Evolutionary conservation across 176 grass and related monocot genomes (phyloP).

Genomic region (Aegilops sharonensis): DNA sequence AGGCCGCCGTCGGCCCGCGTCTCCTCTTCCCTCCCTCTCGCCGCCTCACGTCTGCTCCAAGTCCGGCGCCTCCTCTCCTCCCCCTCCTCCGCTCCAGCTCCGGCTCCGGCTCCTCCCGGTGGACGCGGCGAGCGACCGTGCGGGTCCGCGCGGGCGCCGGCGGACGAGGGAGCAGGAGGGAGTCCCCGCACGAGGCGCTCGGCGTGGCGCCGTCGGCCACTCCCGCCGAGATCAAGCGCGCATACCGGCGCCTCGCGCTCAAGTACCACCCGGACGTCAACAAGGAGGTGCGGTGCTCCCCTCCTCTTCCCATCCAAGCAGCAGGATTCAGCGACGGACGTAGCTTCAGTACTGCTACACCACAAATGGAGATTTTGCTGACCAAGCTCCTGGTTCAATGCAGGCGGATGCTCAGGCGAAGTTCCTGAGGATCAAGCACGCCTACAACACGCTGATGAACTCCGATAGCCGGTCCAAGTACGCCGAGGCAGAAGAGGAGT

Average conservation of each 20-base stretch:
- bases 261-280: constrained; percentile 87
- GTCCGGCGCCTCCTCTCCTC: not conserved
- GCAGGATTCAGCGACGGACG: not conserved
- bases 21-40: not conserved
- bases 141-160: constrained; percentile 9
- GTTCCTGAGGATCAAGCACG: constrained; percentile 91
- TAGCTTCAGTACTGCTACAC: too few species aligned
- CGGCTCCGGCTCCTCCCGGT: not conserved
- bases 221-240: constrained; percentile 73
- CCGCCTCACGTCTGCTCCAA: not conserved
- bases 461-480: constrained; percentile 58
- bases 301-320: not conserved
- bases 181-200: constrained; percentile 72
- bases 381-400: not conserved
- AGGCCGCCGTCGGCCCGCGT: constrained; percentile 26
- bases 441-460: constrained; percentile 83
- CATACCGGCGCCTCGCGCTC: constrained; percentile 81
- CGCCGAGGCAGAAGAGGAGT: constrained; percentile 48
- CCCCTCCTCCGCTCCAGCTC: not conserved
- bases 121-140: constrained; percentile 11
- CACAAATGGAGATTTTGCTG: too few species aligned
- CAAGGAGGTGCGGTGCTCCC: constrained; percentile 51
- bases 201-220: constrained; percentile 67
- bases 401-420: constrained; percentile 72
- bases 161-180: constrained; percentile 17